phyloP scores from a whole-genome alignment of 1,284 basidiomycete genomes.

The Exsudoporus floridanus region DNA sequence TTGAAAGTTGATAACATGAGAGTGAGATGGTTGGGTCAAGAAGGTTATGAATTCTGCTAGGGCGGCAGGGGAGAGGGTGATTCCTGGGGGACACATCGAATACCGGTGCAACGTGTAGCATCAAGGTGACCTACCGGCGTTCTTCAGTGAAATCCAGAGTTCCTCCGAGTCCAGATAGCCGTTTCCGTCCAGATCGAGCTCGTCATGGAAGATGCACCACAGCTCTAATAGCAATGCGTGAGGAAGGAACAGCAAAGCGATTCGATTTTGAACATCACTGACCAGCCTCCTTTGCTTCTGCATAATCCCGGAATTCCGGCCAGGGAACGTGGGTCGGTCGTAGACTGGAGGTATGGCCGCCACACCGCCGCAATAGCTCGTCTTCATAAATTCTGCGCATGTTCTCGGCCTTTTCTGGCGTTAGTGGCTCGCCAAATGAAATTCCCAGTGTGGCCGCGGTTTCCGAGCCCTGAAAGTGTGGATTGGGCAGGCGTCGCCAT shows the following conservation, averaged over 20 bases:
- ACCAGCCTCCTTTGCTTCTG: conserved; percentile 77
- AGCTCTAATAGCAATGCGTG: conserved; percentile 55
- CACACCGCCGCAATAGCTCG: conserved; percentile 69
- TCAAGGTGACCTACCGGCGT: conserved; percentile 59
- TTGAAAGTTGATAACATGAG: conserved; percentile 73
- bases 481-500: conserved; percentile 57
- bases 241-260: conserved; percentile 15
- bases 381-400: conserved; percentile 74
- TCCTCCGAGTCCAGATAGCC: conserved; percentile 77
- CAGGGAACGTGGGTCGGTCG: conserved; percentile 59
- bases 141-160: conserved; percentile 64
- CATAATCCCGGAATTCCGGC: conserved; percentile 78
- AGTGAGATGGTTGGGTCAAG: conserved; percentile 66
- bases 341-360: conserved; percentile 48
- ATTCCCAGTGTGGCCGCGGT: conserved; percentile 27
- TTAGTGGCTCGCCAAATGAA: conserved; percentile 42
- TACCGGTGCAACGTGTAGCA: conserved; percentile 18
- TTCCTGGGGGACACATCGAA: conserved; percentile 49
- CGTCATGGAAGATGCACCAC: conserved; percentile 87
- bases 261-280: conserved; percentile 35
- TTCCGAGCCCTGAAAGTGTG: conserved; percentile 28
- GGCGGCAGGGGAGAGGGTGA: conserved; percentile 63
- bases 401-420: conserved; percentile 65
- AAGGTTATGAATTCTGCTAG: conserved; percentile 80
- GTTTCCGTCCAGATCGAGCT: conserved; percentile 84